phyloP scores from a whole-genome alignment of 371 early-diverging fungal genomes.

The Rhizopus delemar region DNA sequence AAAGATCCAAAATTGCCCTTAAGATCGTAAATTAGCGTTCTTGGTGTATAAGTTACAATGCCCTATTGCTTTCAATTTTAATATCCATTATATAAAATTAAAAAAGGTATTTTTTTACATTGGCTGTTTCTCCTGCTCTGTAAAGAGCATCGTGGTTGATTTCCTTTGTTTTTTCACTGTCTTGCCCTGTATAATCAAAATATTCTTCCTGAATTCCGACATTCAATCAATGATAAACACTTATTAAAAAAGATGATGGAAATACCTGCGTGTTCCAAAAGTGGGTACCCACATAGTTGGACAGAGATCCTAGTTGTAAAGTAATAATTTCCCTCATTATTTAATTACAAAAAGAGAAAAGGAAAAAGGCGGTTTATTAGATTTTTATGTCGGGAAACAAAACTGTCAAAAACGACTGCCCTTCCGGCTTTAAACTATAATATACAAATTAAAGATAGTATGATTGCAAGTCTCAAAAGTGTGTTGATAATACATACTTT shows the following conservation, averaged over 20 bases:
- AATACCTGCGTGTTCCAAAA: conserved; percentile 88
- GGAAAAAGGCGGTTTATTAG: not conserved
- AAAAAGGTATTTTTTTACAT: conserved; percentile 24
- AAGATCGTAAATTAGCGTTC: conserved; percentile 76
- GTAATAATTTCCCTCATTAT: conserved; percentile 84
- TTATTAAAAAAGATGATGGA: not conserved
- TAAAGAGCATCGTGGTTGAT: conserved; percentile 62
- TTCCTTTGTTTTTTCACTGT: conserved; percentile 27
- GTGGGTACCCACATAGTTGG: conserved; percentile 89
- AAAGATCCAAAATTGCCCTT: conserved; percentile 77
- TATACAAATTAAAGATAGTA: no score
- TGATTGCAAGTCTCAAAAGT: no score
- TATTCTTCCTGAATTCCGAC: conserved; percentile 43
- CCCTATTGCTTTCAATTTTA: conserved; percentile 44
- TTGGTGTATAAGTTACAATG: conserved; percentile 71
- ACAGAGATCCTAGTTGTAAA: conserved; percentile 80
- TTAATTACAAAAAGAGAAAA: conserved; percentile 3
- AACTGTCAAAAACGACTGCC: no score
- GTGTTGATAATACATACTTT: no score
- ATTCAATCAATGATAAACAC: not conserved
- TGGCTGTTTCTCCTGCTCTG: conserved; percentile 46
- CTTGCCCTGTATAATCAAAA: conserved; percentile 36
- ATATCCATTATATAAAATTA: not conserved
- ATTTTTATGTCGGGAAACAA: no score
- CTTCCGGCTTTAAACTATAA: no score